Conservation (phyloP, 768 basidiomycete species). For the Pisolithus microcarpus region DNA sequence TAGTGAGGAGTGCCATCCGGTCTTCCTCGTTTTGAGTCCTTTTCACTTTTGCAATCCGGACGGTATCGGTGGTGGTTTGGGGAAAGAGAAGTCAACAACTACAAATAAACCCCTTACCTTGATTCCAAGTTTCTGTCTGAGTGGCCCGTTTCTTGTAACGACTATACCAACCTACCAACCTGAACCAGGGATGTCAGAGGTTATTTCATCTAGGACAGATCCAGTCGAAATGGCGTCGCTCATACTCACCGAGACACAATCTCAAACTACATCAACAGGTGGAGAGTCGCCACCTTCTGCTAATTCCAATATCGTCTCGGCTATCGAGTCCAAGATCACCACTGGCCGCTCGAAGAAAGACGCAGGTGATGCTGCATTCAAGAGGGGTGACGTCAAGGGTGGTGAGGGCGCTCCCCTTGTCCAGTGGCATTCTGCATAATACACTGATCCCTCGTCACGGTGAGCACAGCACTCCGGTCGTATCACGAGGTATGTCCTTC, state of each 20-base stretch:
- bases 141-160: neutral
- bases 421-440: neutral
- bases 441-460: neutral
- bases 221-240: neutral
- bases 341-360: constrained; percentile 65
- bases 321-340: constrained; percentile 42
- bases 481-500: constrained; percentile 59
- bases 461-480: constrained; percentile 48
- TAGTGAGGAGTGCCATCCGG: constrained; percentile 58
- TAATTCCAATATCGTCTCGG: neutral
- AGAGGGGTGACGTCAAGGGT: constrained; percentile 50
- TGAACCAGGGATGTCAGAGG: constrained; percentile 12
- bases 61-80: constrained; percentile 1
- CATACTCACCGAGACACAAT: neutral
- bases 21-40: neutral
- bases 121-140: neutral
- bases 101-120: constrained; percentile 17
- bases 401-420: constrained; percentile 34
- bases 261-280: neutral
- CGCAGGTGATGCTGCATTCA: constrained; percentile 61
- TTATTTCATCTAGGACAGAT: neutral
- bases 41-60: neutral
- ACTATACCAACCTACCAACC: too few species aligned
- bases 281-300: constrained; percentile 11
- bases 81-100: constrained; percentile 12